A percentile compares a stretch with the other conserved stretches of the same genome.
Evolutionary conservation across 768 basidiomycete species (phyloP).

Genomic region (Dioszegia aurantiaca): DNA sequence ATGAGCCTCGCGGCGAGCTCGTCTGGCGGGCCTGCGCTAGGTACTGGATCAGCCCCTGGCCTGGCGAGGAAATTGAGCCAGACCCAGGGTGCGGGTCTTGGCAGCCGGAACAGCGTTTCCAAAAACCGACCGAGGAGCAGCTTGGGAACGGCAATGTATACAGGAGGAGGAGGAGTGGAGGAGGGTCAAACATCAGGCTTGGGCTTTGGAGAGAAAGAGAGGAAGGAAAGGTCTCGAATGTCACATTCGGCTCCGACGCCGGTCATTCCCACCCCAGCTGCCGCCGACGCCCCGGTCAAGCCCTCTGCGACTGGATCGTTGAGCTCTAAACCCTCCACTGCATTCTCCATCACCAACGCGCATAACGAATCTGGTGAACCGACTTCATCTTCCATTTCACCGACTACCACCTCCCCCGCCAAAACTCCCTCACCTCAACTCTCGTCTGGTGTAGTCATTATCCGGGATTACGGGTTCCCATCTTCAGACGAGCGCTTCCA

Average conservation of each 20-base stretch:
- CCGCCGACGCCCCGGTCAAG: too few relatives aligned
- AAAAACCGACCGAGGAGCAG: slow-evolving; percentile 12
- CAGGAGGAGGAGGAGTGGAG: background rate
- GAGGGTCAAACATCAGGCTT: background rate
- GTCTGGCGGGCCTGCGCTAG: background rate
- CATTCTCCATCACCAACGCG: slow-evolving; percentile 7
- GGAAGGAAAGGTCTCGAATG: background rate
- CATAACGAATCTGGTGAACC: background rate
- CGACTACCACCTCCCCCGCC: background rate
- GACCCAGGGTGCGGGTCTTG: background rate
- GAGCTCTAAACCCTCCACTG: background rate
- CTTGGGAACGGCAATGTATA: slow-evolving; percentile 14
- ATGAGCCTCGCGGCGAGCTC: background rate
- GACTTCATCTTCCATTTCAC: background rate
- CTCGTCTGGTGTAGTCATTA: slow-evolving; percentile 15
- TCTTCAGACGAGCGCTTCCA: slow-evolving; percentile 28
- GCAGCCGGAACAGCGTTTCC: slow-evolving; percentile 7
- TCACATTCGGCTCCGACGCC: slow-evolving; percentile 1
- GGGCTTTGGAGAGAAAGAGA: background rate
- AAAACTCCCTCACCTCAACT: slow-evolving; percentile 1
- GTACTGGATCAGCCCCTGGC: background rate
- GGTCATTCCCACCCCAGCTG: background rate
- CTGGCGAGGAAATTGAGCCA: slow-evolving; percentile 2
- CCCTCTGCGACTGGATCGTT: too few relatives aligned
- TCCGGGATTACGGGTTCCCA: slow-evolving; percentile 39